Percentiles rank a stretch among this genome's conserved stretches.
Evolutionary conservation across 2,329 filamentous ascomycete species (phyloP).

Genomic region (Pseudocercospora pini-densiflorae): DNA sequence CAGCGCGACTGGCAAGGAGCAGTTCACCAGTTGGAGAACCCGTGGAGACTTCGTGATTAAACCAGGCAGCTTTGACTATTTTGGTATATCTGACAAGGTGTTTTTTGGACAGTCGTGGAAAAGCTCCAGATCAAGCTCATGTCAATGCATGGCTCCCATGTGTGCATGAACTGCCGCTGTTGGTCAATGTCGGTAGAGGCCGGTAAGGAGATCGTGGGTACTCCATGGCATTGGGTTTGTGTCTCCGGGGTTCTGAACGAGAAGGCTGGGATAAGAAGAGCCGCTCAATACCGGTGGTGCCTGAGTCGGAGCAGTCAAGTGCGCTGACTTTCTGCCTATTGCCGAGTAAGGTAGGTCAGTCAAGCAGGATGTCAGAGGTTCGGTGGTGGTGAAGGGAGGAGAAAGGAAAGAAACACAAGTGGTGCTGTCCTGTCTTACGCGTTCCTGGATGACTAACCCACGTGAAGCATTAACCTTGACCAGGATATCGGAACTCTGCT

Average conservation of each 20-base stretch:
- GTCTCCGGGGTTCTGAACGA: not conserved
- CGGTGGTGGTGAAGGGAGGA: not conserved
- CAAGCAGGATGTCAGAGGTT: not conserved
- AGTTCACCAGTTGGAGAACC: not conserved
- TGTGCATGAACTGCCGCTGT: not conserved
- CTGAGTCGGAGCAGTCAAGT: not conserved
- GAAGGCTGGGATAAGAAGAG: not conserved
- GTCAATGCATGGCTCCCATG: not conserved
- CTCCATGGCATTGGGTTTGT: not conserved
- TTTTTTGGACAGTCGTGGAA: not conserved
- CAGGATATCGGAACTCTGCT: not conserved
- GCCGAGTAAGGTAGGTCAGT: not conserved
- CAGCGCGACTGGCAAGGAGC: too few species aligned
- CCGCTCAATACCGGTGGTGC: not conserved
- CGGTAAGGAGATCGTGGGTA: not conserved
- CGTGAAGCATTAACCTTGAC: not conserved
- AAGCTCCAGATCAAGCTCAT: not conserved
- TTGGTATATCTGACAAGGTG: not conserved
- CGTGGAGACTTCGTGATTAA: not conserved
- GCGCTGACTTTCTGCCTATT: not conserved
- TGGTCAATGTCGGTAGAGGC: not conserved
- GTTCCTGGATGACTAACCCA: not conserved
- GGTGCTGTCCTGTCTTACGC: not conserved
- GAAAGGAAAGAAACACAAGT: not conserved
- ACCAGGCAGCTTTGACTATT: slow-evolving; percentile 2